A percentile compares a stretch with the other conserved stretches of the same genome.
These are phyloP conservation scores for Neurospora sp. DNA, from an alignment of 495 filamentous ascomycete species.

Conservation along the genomic window DNA sequence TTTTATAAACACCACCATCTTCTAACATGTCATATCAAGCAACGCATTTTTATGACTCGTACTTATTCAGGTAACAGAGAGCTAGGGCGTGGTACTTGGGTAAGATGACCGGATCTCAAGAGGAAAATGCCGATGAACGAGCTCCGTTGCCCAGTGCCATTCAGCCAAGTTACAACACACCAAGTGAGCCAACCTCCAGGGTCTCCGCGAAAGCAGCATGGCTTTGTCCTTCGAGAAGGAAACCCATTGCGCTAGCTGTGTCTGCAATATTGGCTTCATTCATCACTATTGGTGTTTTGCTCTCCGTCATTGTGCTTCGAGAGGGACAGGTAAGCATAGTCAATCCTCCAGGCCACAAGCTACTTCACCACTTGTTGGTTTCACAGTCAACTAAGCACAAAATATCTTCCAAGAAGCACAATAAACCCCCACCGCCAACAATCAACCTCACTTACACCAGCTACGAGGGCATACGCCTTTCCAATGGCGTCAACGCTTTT, in stretches of 20 bases:
- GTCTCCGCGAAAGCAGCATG: not conserved
- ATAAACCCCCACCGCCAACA: not conserved
- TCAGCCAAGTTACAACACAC: not conserved
- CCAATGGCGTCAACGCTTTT: constrained; percentile 28
- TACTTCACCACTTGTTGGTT: not conserved
- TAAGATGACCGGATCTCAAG: not conserved
- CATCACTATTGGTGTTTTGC: not conserved
- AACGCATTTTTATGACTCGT: not conserved
- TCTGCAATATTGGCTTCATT: too few relatives aligned
- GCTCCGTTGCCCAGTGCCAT: not conserved
- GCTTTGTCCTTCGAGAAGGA: not conserved
- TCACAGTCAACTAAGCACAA: not conserved
- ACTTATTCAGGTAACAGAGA: not conserved
- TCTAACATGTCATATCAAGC: not conserved
- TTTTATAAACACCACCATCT: not conserved
- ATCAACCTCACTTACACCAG: constrained; percentile 36
- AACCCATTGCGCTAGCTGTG: not conserved
- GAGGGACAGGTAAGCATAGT: not conserved
- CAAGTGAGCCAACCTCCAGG: not conserved
- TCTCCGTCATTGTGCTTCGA: not conserved
- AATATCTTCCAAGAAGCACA: not conserved
- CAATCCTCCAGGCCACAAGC: not conserved
- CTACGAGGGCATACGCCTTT: constrained; percentile 24
- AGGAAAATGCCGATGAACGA: not conserved
- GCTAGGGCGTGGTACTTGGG: not conserved